Evolutionary conservation across 805 yeast genomes (phyloP), one percentile per base, ranked within the genome.

Genomic region (Ogataea salicorniae): DNA sequence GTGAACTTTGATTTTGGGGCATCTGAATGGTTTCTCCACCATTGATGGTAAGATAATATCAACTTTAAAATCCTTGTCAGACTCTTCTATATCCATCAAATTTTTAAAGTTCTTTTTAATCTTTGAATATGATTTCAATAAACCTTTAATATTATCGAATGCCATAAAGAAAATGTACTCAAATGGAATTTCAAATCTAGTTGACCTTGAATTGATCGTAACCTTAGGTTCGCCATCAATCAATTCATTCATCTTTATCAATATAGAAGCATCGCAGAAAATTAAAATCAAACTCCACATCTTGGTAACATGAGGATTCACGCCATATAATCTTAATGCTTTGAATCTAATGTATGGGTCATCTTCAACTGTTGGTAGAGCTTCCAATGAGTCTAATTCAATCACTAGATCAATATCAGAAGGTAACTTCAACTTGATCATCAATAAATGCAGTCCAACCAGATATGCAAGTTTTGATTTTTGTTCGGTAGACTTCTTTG

Each of bases 91-190:
- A 15, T 34, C 41, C 62, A 63, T 53, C 8, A 65, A 29, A 34
- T 58, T 51, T n/a, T 48, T 26, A 37, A 65, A 60, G 37, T 62
- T 60, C 15, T 48, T 43, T 29, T 51, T 48, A 48, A 84, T 70
- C 55, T 88, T 94, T 49, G 74, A 76, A 11, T 80, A 63, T 0
- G 94, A 79, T 60, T 91, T 91, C 45, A 75, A 74, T 46, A 84
- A 69, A 0, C 92, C 86, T 34, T 88, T 76, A n/a, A 86, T 66
- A 59, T 87, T 88, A 58, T 91, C 97, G 57, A 91, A 80, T 4
- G 90, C 77, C 39, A 81, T 78, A 67, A 83, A 89, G 52, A 88
- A 82, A 45, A 86, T 74, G 59, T 87, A 87, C 47, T 82, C 82
- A 64, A 83, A 81, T 0, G 98, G 97, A 43, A 89, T 58, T 48